Percentiles rank a stretch among this genome's conserved stretches.
Conservation (phyloP, 176 grass and related monocot genomes). For the Guadua angustifolia region DNA sequence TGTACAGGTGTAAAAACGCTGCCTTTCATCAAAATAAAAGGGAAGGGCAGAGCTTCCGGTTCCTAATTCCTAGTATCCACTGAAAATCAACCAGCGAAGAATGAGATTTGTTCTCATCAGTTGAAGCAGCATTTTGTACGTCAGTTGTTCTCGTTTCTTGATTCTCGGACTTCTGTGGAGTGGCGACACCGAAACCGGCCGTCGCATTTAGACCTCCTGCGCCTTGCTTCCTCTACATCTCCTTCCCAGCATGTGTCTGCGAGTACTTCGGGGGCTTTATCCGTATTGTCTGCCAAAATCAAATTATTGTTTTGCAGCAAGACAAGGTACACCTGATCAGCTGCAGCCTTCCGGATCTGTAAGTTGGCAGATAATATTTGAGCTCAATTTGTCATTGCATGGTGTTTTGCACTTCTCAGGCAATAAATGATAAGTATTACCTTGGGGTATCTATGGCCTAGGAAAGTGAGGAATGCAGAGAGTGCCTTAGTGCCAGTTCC, state of each 20-base stretch:
- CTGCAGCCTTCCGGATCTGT: slow-evolving; percentile 83
- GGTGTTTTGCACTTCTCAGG: background rate
- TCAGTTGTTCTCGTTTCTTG: slow-evolving; percentile 36
- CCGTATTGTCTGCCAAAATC: slow-evolving; percentile 51
- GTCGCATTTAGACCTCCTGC: slow-evolving; percentile 64
- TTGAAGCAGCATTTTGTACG: slow-evolving; percentile 1
- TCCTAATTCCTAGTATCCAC: slow-evolving; percentile 60
- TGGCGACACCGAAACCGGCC: slow-evolving; percentile 47
- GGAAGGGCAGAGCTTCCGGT: background rate
- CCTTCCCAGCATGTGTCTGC: slow-evolving; percentile 91
- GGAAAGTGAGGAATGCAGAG: slow-evolving; percentile 75
- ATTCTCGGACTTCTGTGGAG: slow-evolving; percentile 26
- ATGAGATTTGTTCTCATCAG: slow-evolving; percentile 88
- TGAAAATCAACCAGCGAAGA: slow-evolving; percentile 91
- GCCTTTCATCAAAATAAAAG: background rate
- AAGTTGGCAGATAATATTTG: slow-evolving; percentile 25
- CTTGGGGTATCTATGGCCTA: slow-evolving; percentile 93
- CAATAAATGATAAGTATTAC: slow-evolving; percentile 48
- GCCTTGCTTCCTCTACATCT: slow-evolving; percentile 66
- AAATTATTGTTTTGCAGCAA: slow-evolving; percentile 71
- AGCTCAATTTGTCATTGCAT: background rate
- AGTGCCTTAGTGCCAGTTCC: slow-evolving; percentile 65
- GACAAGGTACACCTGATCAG: slow-evolving; percentile 91
- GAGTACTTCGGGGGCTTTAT: slow-evolving; percentile 71
- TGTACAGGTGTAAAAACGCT: background rate